These are phyloP conservation scores for Amanita subjunquillea DNA, from an alignment of 768 basidiomycete species.

Conservation along the genomic window DNA sequence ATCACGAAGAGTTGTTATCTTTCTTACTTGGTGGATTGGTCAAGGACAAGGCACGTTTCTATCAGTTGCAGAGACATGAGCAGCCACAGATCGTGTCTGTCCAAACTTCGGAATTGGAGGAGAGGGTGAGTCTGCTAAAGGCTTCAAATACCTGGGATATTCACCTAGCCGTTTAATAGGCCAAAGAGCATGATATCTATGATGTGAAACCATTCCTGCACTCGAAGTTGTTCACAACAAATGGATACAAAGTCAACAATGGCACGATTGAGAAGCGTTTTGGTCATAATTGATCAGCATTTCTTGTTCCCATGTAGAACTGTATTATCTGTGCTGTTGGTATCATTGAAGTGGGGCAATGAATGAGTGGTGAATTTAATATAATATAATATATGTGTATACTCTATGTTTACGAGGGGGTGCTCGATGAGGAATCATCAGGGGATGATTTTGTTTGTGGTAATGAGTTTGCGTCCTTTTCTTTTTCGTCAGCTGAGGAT, in stretches of 20 bases:
- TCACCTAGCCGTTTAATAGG: conserved; percentile 32
- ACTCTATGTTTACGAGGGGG: background rate
- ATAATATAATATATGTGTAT: background rate
- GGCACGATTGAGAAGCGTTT: conserved; percentile 70
- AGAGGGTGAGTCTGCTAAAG: conserved; percentile 46
- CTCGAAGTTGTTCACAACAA: conserved; percentile 76
- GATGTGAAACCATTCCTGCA: conserved; percentile 79
- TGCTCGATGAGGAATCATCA: background rate
- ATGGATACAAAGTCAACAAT: conserved; percentile 74
- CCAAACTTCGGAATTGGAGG: conserved; percentile 76
- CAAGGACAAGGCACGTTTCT: conserved; percentile 83
- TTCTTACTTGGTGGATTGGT: conserved; percentile 91
- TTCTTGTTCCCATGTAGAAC: conserved; percentile 5
- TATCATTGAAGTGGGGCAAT: conserved; percentile 2
- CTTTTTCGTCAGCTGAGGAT: background rate
- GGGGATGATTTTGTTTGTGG: background rate
- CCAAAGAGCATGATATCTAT: conserved; percentile 95
- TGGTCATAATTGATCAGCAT: conserved; percentile 24
- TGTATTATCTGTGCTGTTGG: background rate
- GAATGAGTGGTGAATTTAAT: conserved; percentile 8
- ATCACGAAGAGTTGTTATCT: conserved; percentile 90
- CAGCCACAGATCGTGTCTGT: conserved; percentile 73
- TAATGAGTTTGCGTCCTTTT: background rate
- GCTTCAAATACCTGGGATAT: background rate
- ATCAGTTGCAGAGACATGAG: conserved; percentile 66